Base-by-base conservation (phyloP, 108 stramenopile genomes). In the Cyclostephanos invisitatus region DNA sequence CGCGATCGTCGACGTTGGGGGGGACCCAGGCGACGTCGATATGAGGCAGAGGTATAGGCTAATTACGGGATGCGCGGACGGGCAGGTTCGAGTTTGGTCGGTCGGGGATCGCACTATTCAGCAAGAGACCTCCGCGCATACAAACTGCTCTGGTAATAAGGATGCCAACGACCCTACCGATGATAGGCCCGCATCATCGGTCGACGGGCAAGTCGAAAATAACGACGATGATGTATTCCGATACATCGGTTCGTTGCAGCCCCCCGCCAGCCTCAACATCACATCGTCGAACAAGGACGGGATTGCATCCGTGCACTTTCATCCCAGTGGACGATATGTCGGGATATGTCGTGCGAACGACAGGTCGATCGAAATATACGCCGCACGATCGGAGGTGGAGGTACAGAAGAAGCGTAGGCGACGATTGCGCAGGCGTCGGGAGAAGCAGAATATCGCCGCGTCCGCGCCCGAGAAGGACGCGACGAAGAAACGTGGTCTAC, bases 31-130 rank as follows among this genome's bases (percentile, higher is more conserved):
- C 24, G 42, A 73, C 9, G 68, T 49, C 29, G 50, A 9, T 29
- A 28, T n/a, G 47, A 73, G 72, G 17, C 40, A 22, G 14, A 77
- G 88, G 22, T 78, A 81, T 44, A 87, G 98, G 56, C 62, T 98
- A 17, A 78, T 96, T 47, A 96, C 96, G 7, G 96, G 95, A 36
- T 89, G 95, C 66, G 85, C 77, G 25, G 96, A 97, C 80, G 91
- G 92, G n/a, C 84, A 89, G 72, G 85, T 96, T 7, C 84, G 96
- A 62, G 90, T 96, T 60, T 97, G 92, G 90, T 67, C 80, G n/a
- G 75, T 90, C 21, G 69, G 77, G n/a, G 51, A 68, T 57, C 69
- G n/a, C n/a, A n/a, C 64, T 1, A 69, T 64, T 1, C 64, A 77
- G 10, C 47, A 21, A 14, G 28, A 54, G 14, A 4, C 32, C 4